Percentiles rank a stretch among this genome's conserved stretches.
Conservation (phyloP, 768 basidiomycete species). For the Pluteus cervinus region DNA sequence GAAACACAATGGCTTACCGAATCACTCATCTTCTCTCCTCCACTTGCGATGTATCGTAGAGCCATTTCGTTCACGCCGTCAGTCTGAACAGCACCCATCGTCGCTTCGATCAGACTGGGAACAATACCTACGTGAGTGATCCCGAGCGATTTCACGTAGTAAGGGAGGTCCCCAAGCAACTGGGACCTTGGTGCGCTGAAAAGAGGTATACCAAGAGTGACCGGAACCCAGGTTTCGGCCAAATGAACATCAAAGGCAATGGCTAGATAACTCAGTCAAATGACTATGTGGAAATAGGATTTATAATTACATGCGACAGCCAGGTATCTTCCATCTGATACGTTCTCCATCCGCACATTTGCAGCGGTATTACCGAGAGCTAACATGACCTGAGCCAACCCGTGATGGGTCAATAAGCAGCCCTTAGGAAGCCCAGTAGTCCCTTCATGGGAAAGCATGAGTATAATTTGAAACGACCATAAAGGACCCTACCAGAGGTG, state of each 20-base stretch:
- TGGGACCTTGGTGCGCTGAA: slow-evolving; percentile 37
- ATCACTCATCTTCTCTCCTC: slow-evolving; percentile 50
- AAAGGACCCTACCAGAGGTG: slow-evolving; percentile 34
- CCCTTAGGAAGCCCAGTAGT: slow-evolving; percentile 50
- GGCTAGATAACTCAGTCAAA: slow-evolving; percentile 22
- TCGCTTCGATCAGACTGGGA: slow-evolving; percentile 47
- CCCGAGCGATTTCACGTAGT: slow-evolving; percentile 27
- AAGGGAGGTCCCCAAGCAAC: slow-evolving; percentile 34
- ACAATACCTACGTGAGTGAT: slow-evolving; percentile 48
- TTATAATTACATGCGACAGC: slow-evolving; percentile 36
- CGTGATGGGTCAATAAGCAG: slow-evolving; percentile 32
- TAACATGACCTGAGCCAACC: slow-evolving; percentile 25
- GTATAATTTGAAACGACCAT: too few species aligned
- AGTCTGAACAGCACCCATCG: slow-evolving; percentile 27
- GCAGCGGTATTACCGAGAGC: slow-evolving; percentile 25
- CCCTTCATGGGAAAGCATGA: slow-evolving; percentile 20
- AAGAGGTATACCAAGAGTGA: slow-evolving; percentile 39
- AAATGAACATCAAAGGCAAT: slow-evolving; percentile 50
- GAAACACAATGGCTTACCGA: slow-evolving; percentile 23
- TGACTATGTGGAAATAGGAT: not conserved
- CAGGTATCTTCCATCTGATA: slow-evolving; percentile 25
- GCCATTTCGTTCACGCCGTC: slow-evolving; percentile 17
- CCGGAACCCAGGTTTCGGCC: slow-evolving; percentile 34
- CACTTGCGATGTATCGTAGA: slow-evolving; percentile 40
- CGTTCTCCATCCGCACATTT: slow-evolving; percentile 20